Conservation (phyloP, 345 rosid species). For the Eucalyptus cloeziana region DNA sequence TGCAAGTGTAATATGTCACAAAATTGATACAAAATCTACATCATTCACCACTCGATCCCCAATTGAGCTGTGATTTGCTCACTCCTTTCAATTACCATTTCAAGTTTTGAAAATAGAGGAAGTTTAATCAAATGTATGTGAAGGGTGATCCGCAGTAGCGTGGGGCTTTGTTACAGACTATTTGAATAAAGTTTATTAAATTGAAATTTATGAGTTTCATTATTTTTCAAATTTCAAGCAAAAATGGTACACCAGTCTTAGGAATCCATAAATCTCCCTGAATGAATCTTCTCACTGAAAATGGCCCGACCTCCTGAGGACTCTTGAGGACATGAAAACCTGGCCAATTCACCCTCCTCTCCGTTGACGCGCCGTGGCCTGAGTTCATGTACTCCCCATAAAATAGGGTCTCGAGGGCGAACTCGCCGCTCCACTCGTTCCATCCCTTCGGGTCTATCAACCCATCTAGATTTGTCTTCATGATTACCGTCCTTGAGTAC, state of each 20-base stretch:
- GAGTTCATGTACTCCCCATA: slow-evolving; percentile 56
- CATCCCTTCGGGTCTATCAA: slow-evolving; percentile 55
- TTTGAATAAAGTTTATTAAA: too few relatives aligned
- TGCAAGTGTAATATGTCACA: not conserved
- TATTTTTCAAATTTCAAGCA: slow-evolving; percentile 5
- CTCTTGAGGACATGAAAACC: slow-evolving; percentile 49
- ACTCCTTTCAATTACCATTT: not conserved
- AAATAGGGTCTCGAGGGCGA: slow-evolving; percentile 39
- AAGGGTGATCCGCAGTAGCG: not conserved
- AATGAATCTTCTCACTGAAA: slow-evolving; percentile 27
- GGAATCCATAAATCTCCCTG: slow-evolving; percentile 69
- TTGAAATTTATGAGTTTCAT: not conserved
- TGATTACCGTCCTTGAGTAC: slow-evolving; percentile 17
- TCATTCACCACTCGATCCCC: not conserved
- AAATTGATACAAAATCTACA: not conserved
- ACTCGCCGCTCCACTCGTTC: slow-evolving; percentile 43
- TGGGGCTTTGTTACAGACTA: not conserved
- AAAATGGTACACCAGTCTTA: slow-evolving; percentile 42
- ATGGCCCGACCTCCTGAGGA: slow-evolving; percentile 24
- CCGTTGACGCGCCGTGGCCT: slow-evolving; percentile 30
- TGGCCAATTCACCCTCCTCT: slow-evolving; percentile 43
- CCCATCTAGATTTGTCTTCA: slow-evolving; percentile 34
- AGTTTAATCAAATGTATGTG: not conserved
- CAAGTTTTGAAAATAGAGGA: not conserved
- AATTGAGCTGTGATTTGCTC: not conserved